A percentile compares a stretch with the other conserved stretches of the same genome.
phyloP scores from a whole-genome alignment of 129 eudicot genomes.

The Helianthus tuberosus region DNA sequence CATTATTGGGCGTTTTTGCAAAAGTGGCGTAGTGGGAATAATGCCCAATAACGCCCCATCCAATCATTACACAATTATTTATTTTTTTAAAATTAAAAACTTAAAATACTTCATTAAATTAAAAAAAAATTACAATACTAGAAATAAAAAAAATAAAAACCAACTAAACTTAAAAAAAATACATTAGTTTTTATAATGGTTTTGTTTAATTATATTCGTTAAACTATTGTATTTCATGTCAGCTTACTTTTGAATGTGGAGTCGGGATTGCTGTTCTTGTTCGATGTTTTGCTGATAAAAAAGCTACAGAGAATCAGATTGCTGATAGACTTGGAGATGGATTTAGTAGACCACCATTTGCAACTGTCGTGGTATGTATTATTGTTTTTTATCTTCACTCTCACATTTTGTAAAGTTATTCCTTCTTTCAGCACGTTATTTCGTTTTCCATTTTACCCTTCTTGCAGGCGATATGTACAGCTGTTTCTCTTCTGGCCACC shows the following conservation, averaged over 20 bases:
- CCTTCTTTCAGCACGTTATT: conserved; percentile 7
- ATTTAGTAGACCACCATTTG: conserved; percentile 89
- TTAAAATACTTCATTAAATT: no score
- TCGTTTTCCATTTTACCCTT: conserved; percentile 2
- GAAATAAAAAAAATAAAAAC: no score
- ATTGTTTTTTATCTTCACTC: neutral
- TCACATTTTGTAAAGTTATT: neutral
- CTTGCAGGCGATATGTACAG: conserved; percentile 78
- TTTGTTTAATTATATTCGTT: neutral
- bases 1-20: no score
- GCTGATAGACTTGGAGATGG: conserved; percentile 91
- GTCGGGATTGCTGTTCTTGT: conserved; percentile 93
- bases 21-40: no score
- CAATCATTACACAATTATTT: no score
- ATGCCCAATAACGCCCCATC: no score
- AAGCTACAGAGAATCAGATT: conserved; percentile 67
- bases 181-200: no score
- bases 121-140: no score
- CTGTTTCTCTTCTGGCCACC: conserved; percentile 83
- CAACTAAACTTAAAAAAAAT: no score
- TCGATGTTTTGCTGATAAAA: conserved; percentile 79
- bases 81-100: no score
- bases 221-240: conserved; percentile 22
- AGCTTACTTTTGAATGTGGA: conserved; percentile 84
- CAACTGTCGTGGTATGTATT: conserved; percentile 80